Conservation (phyloP, 768 basidiomycete genomes). For the Epithele typhae region DNA sequence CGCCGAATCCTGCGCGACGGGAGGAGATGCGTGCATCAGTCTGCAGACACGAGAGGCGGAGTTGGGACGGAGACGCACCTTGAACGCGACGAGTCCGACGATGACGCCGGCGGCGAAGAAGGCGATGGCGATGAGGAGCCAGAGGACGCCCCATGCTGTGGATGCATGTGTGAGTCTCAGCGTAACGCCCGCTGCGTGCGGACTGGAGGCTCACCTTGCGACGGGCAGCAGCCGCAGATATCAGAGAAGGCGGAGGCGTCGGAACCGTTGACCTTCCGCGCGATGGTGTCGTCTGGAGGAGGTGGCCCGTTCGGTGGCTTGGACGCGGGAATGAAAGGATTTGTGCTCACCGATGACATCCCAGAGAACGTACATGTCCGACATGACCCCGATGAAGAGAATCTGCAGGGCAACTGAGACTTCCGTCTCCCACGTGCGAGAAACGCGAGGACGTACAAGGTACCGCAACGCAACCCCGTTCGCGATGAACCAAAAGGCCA, state of each 20-base stretch:
- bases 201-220: too few relatives aligned
- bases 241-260: slow-evolving; percentile 84
- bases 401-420: slow-evolving; percentile 41
- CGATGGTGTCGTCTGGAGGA: slow-evolving; percentile 73
- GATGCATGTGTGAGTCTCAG: not conserved
- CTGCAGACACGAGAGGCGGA: not conserved
- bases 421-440: too few relatives aligned
- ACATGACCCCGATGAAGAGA: slow-evolving; percentile 84
- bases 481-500: slow-evolving; percentile 81
- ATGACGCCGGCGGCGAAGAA: slow-evolving; percentile 77
- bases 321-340: not conserved
- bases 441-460: slow-evolving; percentile 51
- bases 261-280: slow-evolving; percentile 79
- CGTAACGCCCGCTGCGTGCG: not conserved
- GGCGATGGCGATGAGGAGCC: slow-evolving; percentile 69
- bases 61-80: slow-evolving; percentile 41
- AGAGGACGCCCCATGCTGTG: slow-evolving; percentile 84
- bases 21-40: not conserved
- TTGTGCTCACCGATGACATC: slow-evolving; percentile 68
- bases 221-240: slow-evolving; percentile 83
- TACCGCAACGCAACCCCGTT: slow-evolving; percentile 74
- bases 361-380: slow-evolving; percentile 83
- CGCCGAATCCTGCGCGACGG: slow-evolving; percentile 46
- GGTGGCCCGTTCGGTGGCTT: not conserved
- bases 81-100: slow-evolving; percentile 78